Base-by-base conservation (phyloP, 306 rosid genomes). In the Vigna hirtella region DNA sequence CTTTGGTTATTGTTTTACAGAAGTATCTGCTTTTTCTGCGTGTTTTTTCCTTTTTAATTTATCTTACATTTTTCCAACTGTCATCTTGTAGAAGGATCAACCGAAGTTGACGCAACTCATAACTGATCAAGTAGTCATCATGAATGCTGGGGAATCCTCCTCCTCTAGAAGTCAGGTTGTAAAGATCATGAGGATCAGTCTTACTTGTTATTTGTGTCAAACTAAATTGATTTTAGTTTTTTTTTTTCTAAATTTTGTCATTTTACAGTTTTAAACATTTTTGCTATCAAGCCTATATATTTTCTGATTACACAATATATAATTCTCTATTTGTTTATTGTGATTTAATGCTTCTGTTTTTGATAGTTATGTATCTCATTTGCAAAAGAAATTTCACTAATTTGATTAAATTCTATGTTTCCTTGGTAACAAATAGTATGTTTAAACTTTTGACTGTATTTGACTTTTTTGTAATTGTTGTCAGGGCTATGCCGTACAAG, bases 401-500 rank as follows among this genome's bases (percentile, higher is more conserved):
- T 43, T 64, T 65, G 10, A 2, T 42, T 42, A 42, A 9, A 42
- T 42, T 42, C 13, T 42, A 3, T 42, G 47, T 42, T 42, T 2
- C 10, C 47, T 9, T 9, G 47, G 2, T 1, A 42, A 9, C 32
- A 20, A 66, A 18, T 12, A 50, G 17, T 40, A 32, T 69, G 18
- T 28, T 38, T 49, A 26, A 56, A 32, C n/a, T 51, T 28, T 28
- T 13, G 62, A 71, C 28, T 52, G 16, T 72, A 51, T 65, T 66
- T 36, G 53, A 52, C 32, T 74, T 58, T 75, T 75, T 58, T 75
- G 24, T 86, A 71, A 74, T 43, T 84, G 28, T 66, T 53, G 71
- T 62, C 88, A 91, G 96, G 86, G 61, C 30, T 74, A 64, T 79
- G 79, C 53, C 26, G 90, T 88, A 73, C 80, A 78, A 74, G 91